These are phyloP conservation scores for Canna indica DNA, from an alignment of 176 grass and related monocot genomes.

Conservation along the genomic window DNA sequence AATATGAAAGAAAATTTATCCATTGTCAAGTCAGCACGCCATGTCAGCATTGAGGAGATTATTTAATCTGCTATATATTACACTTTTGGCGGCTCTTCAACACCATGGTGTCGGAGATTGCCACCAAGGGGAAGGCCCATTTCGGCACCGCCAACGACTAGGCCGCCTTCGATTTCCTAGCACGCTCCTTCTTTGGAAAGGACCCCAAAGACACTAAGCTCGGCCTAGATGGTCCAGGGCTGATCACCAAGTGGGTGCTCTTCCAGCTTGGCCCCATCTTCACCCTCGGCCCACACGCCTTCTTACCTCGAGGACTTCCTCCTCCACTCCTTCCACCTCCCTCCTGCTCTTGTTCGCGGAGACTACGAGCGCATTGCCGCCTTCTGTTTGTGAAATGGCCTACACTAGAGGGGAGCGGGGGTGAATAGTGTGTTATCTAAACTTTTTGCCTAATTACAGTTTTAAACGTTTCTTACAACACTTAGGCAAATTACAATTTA, in stretches of 20 bases:
- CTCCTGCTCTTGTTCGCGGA: neutral
- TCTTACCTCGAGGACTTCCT: constrained; percentile 1
- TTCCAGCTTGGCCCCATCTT: constrained; percentile 7
- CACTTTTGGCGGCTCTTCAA: constrained; percentile 9
- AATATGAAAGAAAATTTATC: too few species aligned
- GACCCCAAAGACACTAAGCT: constrained; percentile 1
- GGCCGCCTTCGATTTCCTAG: constrained; percentile 11
- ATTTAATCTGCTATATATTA: too few species aligned
- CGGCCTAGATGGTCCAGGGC: neutral
- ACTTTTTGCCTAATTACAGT: too few species aligned
- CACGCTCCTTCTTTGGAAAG: neutral
- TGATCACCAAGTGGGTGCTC: constrained; percentile 11
- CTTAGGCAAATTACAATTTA: too few species aligned
- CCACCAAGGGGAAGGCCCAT: neutral
- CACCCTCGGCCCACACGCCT: constrained; percentile 3
- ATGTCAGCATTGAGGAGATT: too few species aligned
- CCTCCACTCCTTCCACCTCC: constrained; percentile 19
- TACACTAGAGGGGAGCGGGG: too few species aligned
- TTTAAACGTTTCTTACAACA: too few species aligned
- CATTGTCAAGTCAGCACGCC: too few species aligned
- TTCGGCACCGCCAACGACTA: neutral
- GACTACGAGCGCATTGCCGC: neutral
- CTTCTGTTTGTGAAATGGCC: constrained; percentile 4
- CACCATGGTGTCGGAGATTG: neutral
- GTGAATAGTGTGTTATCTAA: too few species aligned